Conservation (phyloP, 2,329 filamentous ascomycete genomes). For the Colletotrichum limetticola region DNA sequence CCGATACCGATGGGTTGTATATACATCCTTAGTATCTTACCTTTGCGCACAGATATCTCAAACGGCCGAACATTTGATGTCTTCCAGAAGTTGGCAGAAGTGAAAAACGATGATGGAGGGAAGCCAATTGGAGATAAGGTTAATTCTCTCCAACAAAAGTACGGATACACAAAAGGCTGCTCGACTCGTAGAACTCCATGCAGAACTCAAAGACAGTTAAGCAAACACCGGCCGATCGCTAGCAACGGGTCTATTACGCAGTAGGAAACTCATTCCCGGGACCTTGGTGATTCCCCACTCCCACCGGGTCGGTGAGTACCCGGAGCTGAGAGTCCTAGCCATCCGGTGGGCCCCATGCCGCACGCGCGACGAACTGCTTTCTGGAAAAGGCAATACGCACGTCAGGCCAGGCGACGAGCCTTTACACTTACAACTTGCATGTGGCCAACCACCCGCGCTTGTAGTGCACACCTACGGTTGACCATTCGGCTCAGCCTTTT, state of each 20-base stretch:
- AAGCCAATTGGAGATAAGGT: background rate
- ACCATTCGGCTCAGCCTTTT: background rate
- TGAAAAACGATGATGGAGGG: background rate
- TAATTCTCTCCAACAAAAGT: background rate
- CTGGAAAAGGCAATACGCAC: constrained; percentile 25
- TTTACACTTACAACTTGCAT: background rate
- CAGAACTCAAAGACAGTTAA: background rate
- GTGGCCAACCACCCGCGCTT: background rate
- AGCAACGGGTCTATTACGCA: constrained; percentile 15
- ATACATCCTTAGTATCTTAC: background rate
- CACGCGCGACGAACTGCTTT: constrained; percentile 24
- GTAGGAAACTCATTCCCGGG: constrained; percentile 21
- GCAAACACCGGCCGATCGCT: background rate
- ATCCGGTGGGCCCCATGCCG: background rate
- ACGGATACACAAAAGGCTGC: background rate
- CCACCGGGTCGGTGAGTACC: constrained; percentile 23
- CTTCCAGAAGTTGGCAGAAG: background rate
- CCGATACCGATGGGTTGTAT: background rate
- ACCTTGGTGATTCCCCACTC: background rate
- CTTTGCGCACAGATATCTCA: background rate
- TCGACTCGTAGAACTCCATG: background rate
- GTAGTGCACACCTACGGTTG: background rate
- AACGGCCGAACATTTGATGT: background rate
- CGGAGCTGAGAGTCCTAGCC: constrained; percentile 7
- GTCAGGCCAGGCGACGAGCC: background rate